These are phyloP conservation scores for Cucurbita argyrosperma DNA, from an alignment of 306 rosid species.

Conservation along the genomic window DNA sequence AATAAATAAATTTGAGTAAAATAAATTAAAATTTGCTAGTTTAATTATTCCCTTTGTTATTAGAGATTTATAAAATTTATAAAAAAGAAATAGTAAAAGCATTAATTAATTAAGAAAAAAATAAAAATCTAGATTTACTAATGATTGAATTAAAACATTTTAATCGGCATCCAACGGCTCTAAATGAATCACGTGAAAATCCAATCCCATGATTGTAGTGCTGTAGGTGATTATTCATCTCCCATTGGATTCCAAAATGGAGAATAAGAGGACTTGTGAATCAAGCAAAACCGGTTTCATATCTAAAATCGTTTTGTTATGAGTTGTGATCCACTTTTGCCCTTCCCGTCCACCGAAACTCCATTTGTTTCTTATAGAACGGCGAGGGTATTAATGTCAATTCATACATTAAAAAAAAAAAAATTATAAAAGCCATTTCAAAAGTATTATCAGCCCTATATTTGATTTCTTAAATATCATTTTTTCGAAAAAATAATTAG, in stretches of 20 bases:
- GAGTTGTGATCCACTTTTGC: background rate
- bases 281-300: background rate
- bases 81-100: too few species aligned
- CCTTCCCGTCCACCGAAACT: background rate
- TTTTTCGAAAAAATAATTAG: too few species aligned
- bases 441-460: background rate
- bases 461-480: too few species aligned
- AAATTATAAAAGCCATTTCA: background rate
- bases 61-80: too few species aligned
- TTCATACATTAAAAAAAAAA: background rate
- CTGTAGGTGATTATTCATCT: background rate
- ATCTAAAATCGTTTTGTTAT: background rate
- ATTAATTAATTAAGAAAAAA: too few species aligned
- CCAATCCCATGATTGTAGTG: background rate
- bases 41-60: too few species aligned
- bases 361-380: background rate
- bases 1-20: background rate
- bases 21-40: too few species aligned
- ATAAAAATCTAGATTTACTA: too few species aligned
- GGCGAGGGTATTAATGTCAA: background rate
- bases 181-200: background rate
- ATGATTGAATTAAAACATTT: background rate
- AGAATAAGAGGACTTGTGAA: background rate
- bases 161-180: background rate
- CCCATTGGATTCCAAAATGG: background rate